Evolutionary conservation across 2,329 filamentous ascomycete genomes (phyloP).

Genomic region (Ascochyta rabiei): DNA sequence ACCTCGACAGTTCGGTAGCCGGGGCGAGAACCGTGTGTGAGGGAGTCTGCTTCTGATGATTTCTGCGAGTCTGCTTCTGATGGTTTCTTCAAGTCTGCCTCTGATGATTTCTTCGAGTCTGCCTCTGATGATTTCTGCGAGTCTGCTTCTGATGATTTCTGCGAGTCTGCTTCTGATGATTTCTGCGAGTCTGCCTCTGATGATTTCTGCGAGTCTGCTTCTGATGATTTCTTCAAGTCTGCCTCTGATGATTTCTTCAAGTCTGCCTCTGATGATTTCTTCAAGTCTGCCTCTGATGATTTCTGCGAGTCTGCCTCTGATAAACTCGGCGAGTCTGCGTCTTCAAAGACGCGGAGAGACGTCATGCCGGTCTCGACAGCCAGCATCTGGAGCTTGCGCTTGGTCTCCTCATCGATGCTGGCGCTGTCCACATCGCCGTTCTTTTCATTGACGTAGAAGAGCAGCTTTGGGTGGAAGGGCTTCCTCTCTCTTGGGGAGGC

Average conservation of each 20-base stretch:
- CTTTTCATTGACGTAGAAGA: constrained; percentile 69
- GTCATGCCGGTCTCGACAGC: constrained; percentile 56
- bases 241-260: no score
- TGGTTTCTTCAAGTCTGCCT: no score
- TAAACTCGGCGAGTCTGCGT: constrained; percentile 22
- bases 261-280: constrained; percentile 3
- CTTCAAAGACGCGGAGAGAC: constrained; percentile 41
- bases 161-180: constrained; percentile 1
- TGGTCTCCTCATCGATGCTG: constrained; percentile 68
- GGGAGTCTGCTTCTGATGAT: constrained; percentile 2
- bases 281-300: constrained; percentile 3
- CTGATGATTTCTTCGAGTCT: constrained; percentile 1
- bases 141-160: constrained; percentile 3
- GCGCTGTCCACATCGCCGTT: constrained; percentile 73
- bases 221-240: constrained; percentile 11
- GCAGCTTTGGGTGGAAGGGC: constrained; percentile 69
- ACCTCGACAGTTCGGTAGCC: constrained; percentile 67
- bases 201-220: constrained; percentile 1
- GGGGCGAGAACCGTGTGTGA: constrained; percentile 14
- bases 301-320: constrained; percentile 1
- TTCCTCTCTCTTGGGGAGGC: constrained; percentile 21
- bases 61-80: constrained; percentile 24
- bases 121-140: constrained; percentile 4
- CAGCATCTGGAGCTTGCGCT: constrained; percentile 66
- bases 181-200: no score